Evolutionary conservation across 345 rosid species (phyloP).

Genomic region (Eucalyptus erythrocorys): DNA sequence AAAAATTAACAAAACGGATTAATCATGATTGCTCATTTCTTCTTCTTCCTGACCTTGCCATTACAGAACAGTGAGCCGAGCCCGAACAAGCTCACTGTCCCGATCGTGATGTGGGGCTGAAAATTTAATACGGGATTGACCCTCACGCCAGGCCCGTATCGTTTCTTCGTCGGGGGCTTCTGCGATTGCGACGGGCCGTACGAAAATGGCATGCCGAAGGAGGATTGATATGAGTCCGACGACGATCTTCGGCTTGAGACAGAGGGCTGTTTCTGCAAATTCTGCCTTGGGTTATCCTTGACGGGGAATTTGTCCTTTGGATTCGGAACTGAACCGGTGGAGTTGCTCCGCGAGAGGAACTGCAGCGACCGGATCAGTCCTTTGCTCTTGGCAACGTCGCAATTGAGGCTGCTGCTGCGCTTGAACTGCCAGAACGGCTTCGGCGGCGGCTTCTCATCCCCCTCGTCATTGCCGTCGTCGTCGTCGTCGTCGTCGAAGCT

Average conservation of each 20-base stretch:
- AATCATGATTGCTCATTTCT: slow-evolving; percentile 2
- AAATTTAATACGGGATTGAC: slow-evolving; percentile 67
- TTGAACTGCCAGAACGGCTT: slow-evolving; percentile 69
- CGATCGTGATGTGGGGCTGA: slow-evolving; percentile 52
- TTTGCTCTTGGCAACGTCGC: slow-evolving; percentile 38
- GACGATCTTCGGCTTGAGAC: slow-evolving; percentile 27
- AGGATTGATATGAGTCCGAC: slow-evolving; percentile 12
- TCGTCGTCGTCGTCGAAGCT: slow-evolving; percentile 17
- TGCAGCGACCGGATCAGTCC: slow-evolving; percentile 53
- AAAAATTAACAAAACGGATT: background rate
- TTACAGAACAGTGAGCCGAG: slow-evolving; percentile 68
- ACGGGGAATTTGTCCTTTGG: slow-evolving; percentile 20
- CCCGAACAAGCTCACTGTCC: slow-evolving; percentile 50
- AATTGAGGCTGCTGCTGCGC: slow-evolving; percentile 76
- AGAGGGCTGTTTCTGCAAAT: slow-evolving; percentile 40
- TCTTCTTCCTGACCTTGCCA: slow-evolving; percentile 55
- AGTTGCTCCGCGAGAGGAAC: slow-evolving; percentile 73
- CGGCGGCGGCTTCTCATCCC: slow-evolving; percentile 2
- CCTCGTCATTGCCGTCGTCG: slow-evolving; percentile 3
- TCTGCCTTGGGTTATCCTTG: slow-evolving; percentile 33
- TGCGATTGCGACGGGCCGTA: slow-evolving; percentile 11
- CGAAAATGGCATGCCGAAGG: slow-evolving; percentile 5
- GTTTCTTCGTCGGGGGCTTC: slow-evolving; percentile 37
- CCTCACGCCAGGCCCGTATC: slow-evolving; percentile 44
- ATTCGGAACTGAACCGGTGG: slow-evolving; percentile 73